Evolutionary conservation across 2,329 filamentous ascomycete genomes (phyloP), one percentile per base, ranked within the genome.

Genomic region (Phoma sp.): DNA sequence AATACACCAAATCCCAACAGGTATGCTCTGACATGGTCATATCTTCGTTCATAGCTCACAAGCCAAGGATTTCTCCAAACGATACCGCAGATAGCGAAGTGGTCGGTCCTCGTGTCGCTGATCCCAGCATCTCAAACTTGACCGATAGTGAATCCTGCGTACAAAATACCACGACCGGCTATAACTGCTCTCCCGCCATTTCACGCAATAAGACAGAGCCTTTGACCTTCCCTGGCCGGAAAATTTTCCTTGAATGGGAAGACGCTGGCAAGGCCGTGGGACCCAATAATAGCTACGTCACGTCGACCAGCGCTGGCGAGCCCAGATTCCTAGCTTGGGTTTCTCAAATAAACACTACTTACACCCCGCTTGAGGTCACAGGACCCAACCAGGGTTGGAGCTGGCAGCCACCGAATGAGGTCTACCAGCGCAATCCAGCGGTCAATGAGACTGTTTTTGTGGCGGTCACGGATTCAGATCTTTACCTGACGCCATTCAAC

Each of bases 271-370:
- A 83, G 61, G 65, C 82, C 0, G 82, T 93, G 3, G 91, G 91
- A 0, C 91, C 91, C 0, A 93, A 96, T 74, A 91, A 91, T 77
- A 89, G 85, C 68, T 96, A 96, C 70, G 76, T 91, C 43, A 93
- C 91, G 0, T 73, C 79, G 0, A 80, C 82, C 0, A 61, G 67
- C 18, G 89, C 87, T 0, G 80, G 80, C 2, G 64, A 71, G 3
- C 88, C 91, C 0, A 75, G 77, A 52, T 96, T 83, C 61, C 90
- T 90, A 0, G 83, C 86, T 0, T 96, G 90, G 89, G 88, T 90
- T 1, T 83, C 82, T 0, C 91, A 95, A 78, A 78, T 95, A 27
- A 82, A 81, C 68, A 47, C 81, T 25, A 81, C 79, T 2, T 82
- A 81, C 70, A 81, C 79, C 4, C 75, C 77, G 39, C 66, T 82